Conservation (phyloP, 1,139 yeast genomes). For the Starmera stellimalicola region DNA sequence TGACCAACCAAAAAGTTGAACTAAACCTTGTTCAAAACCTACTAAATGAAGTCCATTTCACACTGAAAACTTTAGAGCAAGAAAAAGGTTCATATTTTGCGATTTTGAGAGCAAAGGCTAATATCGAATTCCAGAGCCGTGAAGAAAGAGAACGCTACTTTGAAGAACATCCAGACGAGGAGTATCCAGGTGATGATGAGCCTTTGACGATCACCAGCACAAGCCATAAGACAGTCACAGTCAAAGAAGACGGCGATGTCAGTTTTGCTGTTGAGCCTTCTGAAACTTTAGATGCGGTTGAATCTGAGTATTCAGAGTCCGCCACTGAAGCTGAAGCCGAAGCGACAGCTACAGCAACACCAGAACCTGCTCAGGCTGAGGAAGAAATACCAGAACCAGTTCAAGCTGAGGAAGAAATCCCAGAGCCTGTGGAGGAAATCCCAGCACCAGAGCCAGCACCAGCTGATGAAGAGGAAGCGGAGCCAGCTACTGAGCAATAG, state of each 20-base stretch:
- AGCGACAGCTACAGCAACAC: background rate
- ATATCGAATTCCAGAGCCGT: slow-evolving; percentile 66
- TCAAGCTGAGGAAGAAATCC: too few relatives aligned
- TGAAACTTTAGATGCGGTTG: background rate
- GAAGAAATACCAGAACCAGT: too few relatives aligned
- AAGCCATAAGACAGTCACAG: slow-evolving; percentile 8
- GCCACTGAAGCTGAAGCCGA: background rate
- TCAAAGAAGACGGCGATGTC: slow-evolving; percentile 3
- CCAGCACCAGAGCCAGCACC: background rate
- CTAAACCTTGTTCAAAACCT: slow-evolving; percentile 41
- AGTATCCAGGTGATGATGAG: background rate
- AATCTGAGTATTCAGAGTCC: background rate
- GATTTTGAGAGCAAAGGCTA: slow-evolving; percentile 72
- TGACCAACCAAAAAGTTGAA: slow-evolving; percentile 41
- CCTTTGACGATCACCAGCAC: slow-evolving; percentile 8
- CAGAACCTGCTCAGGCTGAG: too few relatives aligned
- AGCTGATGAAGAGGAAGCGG: background rate
- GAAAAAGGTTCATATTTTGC: slow-evolving; percentile 69
- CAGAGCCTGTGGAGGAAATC: too few relatives aligned
- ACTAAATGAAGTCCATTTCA: slow-evolving; percentile 48
- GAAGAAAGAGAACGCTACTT: slow-evolving; percentile 30
- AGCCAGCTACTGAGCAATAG: background rate
- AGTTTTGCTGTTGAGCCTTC: slow-evolving; percentile 1
- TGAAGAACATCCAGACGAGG: slow-evolving; percentile 4
- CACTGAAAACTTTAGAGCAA: slow-evolving; percentile 47